A percentile compares a stretch with the other conserved stretches of the same genome.
Conservation (phyloP, 345 rosid genomes). For the Pistacia integerrima region DNA sequence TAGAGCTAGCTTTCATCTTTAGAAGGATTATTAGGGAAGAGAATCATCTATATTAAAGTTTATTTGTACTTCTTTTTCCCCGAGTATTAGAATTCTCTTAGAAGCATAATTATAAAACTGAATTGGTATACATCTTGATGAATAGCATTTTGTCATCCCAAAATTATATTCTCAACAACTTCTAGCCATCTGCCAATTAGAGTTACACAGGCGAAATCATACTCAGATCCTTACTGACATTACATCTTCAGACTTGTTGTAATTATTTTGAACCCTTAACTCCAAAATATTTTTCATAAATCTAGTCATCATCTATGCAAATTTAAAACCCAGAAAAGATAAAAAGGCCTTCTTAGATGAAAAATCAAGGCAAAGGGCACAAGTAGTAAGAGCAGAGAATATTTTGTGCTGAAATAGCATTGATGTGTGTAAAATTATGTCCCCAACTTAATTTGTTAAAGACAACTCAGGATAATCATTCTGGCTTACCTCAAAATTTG, state of each 20-base stretch:
- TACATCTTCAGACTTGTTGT: no score
- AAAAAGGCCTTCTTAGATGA: no score
- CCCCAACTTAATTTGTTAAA: background rate
- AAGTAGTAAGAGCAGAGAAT: background rate
- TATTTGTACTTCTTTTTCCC: no score
- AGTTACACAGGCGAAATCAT: background rate
- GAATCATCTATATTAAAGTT: no score
- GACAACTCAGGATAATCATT: background rate
- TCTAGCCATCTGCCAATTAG: background rate
- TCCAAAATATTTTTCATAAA: no score
- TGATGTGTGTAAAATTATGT: background rate
- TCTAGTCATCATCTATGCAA: no score
- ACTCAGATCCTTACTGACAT: background rate
- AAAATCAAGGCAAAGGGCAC: no score
- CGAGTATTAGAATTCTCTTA: background rate
- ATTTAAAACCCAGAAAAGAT: no score
- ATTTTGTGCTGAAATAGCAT: background rate
- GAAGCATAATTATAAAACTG: background rate
- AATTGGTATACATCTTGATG: background rate
- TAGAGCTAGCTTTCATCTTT: background rate
- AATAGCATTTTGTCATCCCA: background rate
- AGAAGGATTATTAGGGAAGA: background rate
- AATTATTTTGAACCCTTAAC: no score
- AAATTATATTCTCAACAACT: background rate
- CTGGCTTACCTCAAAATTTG: background rate